Evolutionary conservation across 2,329 filamentous ascomycete species (phyloP).

Genomic region (Tricladium varicosporioides): DNA sequence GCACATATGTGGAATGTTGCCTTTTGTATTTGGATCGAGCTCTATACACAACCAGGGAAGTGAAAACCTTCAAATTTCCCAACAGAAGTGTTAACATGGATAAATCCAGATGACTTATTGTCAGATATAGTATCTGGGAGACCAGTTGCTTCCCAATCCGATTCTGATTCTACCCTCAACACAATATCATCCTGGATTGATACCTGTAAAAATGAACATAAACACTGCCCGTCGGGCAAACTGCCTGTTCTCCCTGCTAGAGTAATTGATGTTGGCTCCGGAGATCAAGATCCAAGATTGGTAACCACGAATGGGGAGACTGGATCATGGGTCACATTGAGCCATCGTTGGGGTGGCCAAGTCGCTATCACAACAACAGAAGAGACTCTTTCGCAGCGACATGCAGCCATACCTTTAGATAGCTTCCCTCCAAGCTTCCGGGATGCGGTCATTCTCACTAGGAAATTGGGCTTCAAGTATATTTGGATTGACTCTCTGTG

Average conservation of each 20-base stretch:
- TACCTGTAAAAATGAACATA: background rate
- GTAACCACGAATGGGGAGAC: background rate
- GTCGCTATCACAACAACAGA: background rate
- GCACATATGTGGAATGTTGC: background rate
- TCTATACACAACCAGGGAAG: background rate
- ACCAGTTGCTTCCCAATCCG: background rate
- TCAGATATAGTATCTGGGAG: background rate
- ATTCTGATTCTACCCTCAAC: background rate
- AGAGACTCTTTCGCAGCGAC: background rate
- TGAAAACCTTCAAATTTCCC: background rate
- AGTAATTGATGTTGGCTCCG: conserved; percentile 18
- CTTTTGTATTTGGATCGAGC: background rate
- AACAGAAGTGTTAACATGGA: background rate
- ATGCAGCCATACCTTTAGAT: background rate
- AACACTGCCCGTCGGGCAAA: background rate
- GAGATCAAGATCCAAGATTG: conserved; percentile 6
- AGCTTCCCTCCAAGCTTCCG: background rate
- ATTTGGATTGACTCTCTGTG: background rate
- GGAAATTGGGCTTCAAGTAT: background rate
- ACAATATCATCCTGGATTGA: background rate
- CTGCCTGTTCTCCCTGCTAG: conserved; percentile 11
- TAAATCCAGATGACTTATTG: background rate
- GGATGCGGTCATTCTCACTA: background rate
- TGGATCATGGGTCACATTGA: background rate
- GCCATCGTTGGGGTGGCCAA: conserved; percentile 2